Evolutionary conservation across 192 early-diverging fungal genomes (phyloP), one percentile per base, ranked within the genome.

Genomic region (Diversispora eburnea): DNA sequence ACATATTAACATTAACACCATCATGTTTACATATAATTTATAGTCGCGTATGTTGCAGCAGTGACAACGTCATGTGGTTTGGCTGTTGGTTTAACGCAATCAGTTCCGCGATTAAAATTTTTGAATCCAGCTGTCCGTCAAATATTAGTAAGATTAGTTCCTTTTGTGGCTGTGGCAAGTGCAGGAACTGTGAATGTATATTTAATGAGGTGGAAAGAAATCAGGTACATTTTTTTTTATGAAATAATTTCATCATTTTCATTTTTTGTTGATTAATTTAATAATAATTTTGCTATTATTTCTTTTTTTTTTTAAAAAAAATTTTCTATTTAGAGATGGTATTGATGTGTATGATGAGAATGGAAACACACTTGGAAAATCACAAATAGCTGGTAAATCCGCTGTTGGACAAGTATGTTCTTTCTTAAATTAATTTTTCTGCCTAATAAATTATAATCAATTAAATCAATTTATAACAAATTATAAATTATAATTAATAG

Each of bases 121-220:
- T 75, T 87, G 39, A 83, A 78, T 2, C 76, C 82, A 15, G 71
- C 78, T 4, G 42, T 77, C 19, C 81, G 84, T 22, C 71, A 75
- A 6, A 48, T 86, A 51, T 67, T 86, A 19, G 75, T 77, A 63
- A 80, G 81, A 22, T 70, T 88, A 5, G 88, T 92, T 5, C 92
- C 92, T 2, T 94, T 94, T 70, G 79, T 85, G 1, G 92, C 92
- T 46, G 92, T 94, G 5, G 90, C 91, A 2, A 82, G 89, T 19
- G 92, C 92, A 39, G 92, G 92, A 73, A 91, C 91, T 20, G 82
- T 91, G 52, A 94, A 94, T 61, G 91, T 94, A 5, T 89, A 91
- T 67, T 79, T 94, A 74, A 94, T 94, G 92, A 79, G 92, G n/a
- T 82, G 84, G 64, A 94, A 94, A 74, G 92, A 94, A 66, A 77